Base-by-base conservation (phyloP, 495 filamentous ascomycete species). In the Xylaria nigripes region DNA sequence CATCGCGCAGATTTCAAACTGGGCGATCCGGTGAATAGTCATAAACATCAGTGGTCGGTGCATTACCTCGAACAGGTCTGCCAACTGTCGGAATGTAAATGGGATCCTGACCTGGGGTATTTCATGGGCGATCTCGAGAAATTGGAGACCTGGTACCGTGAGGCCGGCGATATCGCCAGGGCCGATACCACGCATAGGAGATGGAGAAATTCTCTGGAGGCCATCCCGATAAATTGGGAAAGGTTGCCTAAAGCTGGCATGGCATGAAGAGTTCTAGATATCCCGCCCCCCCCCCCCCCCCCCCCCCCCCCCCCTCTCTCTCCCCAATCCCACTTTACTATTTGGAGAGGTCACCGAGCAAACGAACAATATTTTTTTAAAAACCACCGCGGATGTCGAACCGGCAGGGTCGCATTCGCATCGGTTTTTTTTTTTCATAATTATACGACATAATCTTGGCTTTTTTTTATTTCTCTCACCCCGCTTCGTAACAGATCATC, bases 71-170 rank as follows among this genome's bases (percentile, higher is more conserved):
- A 66, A 29, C 45, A 55, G 10, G 60, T 62, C 12, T 62, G 54
- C 15, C 47, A 51, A 19, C 40, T 66, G 10, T 60, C 63, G 44
- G 64, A 64, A 24, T 57, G 61, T n/a, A 51, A 54, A 24, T 66
- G 64, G 64, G 59, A 66, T 34, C 54, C 64, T 19, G 64, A 66
- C 27, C 54, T 66, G 51, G 64, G 64, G 29, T 66, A 66, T 27
- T 52, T 66, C 25, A 54, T 66, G 18, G 64, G 64, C 7, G 61
- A 66, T 19, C 45, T 66, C 3, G 59, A 66, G 54, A 59, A 60
- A 18, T 41, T 66, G 4, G 61, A 64, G 48, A 54, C 57, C 23
- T 66, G 64, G 64, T 61, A 64, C 18, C 54, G 59, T 8, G 64
- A 66, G 19, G 64, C 61, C 7, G 64, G 64, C 21, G 61, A 66